phyloP scores from a whole-genome alignment of 1,139 yeast genomes.

The Yamadazyma atmosphaerica region DNA sequence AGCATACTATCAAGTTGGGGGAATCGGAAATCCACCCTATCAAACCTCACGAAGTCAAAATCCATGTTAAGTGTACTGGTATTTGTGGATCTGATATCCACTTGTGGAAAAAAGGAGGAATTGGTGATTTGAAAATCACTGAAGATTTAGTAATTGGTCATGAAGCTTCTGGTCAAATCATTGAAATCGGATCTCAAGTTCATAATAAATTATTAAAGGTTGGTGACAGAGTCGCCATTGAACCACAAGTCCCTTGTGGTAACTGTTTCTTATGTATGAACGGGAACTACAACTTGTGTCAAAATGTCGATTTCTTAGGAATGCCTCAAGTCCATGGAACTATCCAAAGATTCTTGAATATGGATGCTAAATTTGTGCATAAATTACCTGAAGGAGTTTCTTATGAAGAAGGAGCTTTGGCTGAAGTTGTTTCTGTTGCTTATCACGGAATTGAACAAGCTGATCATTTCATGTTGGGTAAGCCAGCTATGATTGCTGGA shows the following conservation, averaged over 20 bases:
- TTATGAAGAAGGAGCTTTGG: constrained; percentile 34
- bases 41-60: constrained; percentile 62
- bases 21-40: constrained; percentile 16
- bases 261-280: constrained; percentile 65
- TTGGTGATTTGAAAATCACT: constrained; percentile 26
- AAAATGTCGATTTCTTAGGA: constrained; percentile 18
- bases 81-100: constrained; percentile 39
- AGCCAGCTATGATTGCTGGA: constrained; percentile 76
- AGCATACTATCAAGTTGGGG: constrained; percentile 13
- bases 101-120: constrained; percentile 32
- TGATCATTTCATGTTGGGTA: constrained; percentile 68
- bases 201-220: constrained; percentile 21
- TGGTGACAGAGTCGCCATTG: constrained; percentile 31
- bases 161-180: constrained; percentile 32
- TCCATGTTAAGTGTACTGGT: constrained; percentile 48
- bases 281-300: constrained; percentile 73
- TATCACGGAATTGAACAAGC: constrained; percentile 27
- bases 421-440: constrained; percentile 34
- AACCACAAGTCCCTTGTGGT: constrained; percentile 73
- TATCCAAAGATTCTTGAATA: constrained; percentile 19
- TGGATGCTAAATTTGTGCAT: constrained; percentile 18
- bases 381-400: constrained; percentile 29
- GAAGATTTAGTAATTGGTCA: constrained; percentile 33
- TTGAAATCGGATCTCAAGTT: constrained; percentile 30
- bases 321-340: constrained; percentile 20